These are phyloP conservation scores for Penicillium sp. DNA, from an alignment of 2,329 filamentous ascomycete species.

Conservation along the genomic window DNA sequence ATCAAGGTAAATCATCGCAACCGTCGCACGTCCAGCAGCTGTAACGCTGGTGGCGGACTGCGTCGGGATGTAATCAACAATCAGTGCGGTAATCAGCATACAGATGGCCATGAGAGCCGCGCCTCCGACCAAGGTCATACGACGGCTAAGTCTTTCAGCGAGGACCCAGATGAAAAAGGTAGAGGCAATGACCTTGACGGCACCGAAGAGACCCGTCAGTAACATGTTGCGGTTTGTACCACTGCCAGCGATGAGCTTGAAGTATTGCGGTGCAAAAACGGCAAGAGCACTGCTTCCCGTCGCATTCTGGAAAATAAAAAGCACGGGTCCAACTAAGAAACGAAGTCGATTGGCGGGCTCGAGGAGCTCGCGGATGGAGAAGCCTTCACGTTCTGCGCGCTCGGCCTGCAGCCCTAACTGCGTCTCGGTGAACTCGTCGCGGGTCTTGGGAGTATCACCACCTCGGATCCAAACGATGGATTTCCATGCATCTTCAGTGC, in stretches of 20 bases:
- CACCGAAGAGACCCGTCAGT: constrained; percentile 51
- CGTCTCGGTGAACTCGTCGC: constrained; percentile 51
- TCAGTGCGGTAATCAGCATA: constrained; percentile 45
- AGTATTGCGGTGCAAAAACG: constrained; percentile 53
- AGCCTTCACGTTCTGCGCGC: constrained; percentile 41
- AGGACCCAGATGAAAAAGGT: constrained; percentile 50
- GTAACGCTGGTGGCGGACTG: constrained; percentile 42
- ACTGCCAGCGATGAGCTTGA: constrained; percentile 47
- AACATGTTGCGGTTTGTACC: constrained; percentile 44
- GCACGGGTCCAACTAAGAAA: constrained; percentile 40
- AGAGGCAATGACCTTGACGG: constrained; percentile 50
- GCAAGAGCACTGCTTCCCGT: constrained; percentile 52
- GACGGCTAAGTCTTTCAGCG: constrained; percentile 48
- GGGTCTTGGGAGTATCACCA: constrained; percentile 35
- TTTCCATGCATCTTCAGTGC: constrained; percentile 34
- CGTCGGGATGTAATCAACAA: constrained; percentile 44
- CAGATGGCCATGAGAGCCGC: constrained; percentile 40
- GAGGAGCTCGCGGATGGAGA: constrained; percentile 44
- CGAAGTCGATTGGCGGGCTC: constrained; percentile 44
- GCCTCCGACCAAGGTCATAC: constrained; percentile 49
- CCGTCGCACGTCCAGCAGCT: constrained; percentile 48
- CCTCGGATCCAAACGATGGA: constrained; percentile 46
- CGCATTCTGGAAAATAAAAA: constrained; percentile 51
- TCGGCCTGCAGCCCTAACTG: constrained; percentile 47
- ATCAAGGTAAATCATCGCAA: constrained; percentile 54